Evolutionary conservation across 192 early-diverging fungal species (phyloP).

Genomic region (Mortierella hygrophila): DNA sequence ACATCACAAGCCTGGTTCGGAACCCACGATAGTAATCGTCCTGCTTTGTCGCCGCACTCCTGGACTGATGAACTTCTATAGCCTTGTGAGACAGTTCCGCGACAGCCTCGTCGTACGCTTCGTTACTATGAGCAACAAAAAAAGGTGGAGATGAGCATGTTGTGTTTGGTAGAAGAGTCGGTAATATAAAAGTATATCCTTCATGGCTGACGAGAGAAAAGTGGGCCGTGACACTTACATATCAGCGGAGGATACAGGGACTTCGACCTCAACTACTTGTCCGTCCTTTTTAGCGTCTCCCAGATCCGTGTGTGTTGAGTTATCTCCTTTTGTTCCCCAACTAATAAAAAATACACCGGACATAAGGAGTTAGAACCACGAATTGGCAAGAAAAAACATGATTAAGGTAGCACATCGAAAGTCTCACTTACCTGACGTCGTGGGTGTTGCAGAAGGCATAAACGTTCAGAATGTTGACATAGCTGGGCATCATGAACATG

Average conservation of each 20-base stretch:
- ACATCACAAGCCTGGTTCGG: slow-evolving; percentile 78
- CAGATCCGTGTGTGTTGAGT: slow-evolving; percentile 61
- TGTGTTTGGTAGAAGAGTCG: neutral
- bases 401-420: neutral
- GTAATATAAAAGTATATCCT: neutral
- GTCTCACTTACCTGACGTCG: slow-evolving; percentile 70
- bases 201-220: neutral
- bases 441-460: slow-evolving; percentile 90
- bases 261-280: slow-evolving; percentile 62
- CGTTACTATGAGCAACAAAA: slow-evolving; percentile 64
- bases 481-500: slow-evolving; percentile 80
- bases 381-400: neutral
- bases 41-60: slow-evolving; percentile 63
- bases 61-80: slow-evolving; percentile 47
- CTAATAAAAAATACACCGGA: slow-evolving; percentile 23
- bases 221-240: slow-evolving; percentile 50
- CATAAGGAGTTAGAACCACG: neutral
- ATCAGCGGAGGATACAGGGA: slow-evolving; percentile 79
- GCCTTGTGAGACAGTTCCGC: slow-evolving; percentile 51
- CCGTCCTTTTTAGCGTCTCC: slow-evolving; percentile 67
- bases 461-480: slow-evolving; percentile 83
- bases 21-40: slow-evolving; percentile 87
- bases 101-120: slow-evolving; percentile 62
- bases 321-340: slow-evolving; percentile 90
- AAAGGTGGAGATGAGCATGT: slow-evolving; percentile 38